These are phyloP conservation scores for Fusarium sacchari DNA, from an alignment of 2,329 filamentous ascomycete species.

Conservation along the genomic window DNA sequence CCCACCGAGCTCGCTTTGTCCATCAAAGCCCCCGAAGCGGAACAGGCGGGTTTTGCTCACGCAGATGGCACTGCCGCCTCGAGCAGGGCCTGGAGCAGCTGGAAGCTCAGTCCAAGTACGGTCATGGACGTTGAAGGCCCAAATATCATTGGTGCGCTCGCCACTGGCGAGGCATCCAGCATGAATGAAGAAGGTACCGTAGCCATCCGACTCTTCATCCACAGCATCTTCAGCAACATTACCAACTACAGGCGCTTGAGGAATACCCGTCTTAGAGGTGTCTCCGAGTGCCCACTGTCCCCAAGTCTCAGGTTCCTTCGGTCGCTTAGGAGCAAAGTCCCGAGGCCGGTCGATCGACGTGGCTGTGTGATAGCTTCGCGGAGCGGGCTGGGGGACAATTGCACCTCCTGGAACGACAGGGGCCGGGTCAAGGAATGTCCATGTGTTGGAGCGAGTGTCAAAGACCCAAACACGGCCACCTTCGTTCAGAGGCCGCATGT, in stretches of 20 bases:
- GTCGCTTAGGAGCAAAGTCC: slow-evolving; percentile 54
- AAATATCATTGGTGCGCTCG: slow-evolving; percentile 73
- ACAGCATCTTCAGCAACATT: slow-evolving; percentile 66
- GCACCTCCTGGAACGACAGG: slow-evolving; percentile 55
- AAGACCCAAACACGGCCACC: slow-evolving; percentile 80
- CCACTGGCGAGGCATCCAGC: slow-evolving; percentile 76
- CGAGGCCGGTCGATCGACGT: slow-evolving; percentile 67
- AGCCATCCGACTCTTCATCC: slow-evolving; percentile 69
- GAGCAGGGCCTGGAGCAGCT: slow-evolving; percentile 71
- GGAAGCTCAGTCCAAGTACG: slow-evolving; percentile 75
- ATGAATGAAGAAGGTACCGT: slow-evolving; percentile 78
- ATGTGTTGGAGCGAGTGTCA: slow-evolving; percentile 70
- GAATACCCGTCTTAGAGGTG: slow-evolving; percentile 63
- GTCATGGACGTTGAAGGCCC: slow-evolving; percentile 76
- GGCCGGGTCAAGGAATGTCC: slow-evolving; percentile 71
- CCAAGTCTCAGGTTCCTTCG: slow-evolving; percentile 58
- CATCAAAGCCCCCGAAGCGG: slow-evolving; percentile 84
- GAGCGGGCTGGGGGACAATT: slow-evolving; percentile 61
- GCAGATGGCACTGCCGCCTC: slow-evolving; percentile 75
- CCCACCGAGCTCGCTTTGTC: slow-evolving; percentile 74
- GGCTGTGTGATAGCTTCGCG: slow-evolving; percentile 77
- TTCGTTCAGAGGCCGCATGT: slow-evolving; percentile 78
- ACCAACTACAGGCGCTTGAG: slow-evolving; percentile 68
- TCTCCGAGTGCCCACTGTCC: slow-evolving; percentile 66
- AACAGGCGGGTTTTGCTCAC: slow-evolving; percentile 73